Evolutionary conservation across 768 basidiomycete genomes (phyloP).

Genomic region (Tricholoma flavovirens): DNA sequence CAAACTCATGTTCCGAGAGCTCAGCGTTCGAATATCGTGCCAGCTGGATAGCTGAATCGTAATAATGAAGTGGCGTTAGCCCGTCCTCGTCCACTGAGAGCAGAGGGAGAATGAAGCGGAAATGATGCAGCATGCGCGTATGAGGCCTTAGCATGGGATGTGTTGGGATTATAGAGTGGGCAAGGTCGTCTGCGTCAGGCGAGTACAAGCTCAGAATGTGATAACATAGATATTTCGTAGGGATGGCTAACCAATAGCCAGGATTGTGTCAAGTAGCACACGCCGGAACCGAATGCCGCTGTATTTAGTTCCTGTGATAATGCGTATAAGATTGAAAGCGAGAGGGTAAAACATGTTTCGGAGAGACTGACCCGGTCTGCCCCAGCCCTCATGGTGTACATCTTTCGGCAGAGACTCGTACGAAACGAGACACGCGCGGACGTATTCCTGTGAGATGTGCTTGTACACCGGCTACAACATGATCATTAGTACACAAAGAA

Average conservation of each 20-base stretch:
- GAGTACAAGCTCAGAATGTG: constrained; percentile 1
- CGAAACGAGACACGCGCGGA: constrained; percentile 65
- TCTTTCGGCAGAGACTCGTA: constrained; percentile 68
- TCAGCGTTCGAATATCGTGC: constrained; percentile 57
- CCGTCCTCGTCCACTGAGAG: constrained; percentile 54
- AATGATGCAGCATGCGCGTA: constrained; percentile 73
- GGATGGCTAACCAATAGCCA: constrained; percentile 52
- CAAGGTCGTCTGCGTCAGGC: constrained; percentile 48
- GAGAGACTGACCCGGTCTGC: constrained; percentile 51
- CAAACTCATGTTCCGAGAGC: constrained; percentile 63
- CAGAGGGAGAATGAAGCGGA: constrained; percentile 69
- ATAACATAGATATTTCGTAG: background rate
- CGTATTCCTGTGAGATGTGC: constrained; percentile 69
- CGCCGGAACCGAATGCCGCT: constrained; percentile 61
- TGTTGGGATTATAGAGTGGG: constrained; percentile 67
- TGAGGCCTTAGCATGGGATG: constrained; percentile 68
- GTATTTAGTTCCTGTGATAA: constrained; percentile 46
- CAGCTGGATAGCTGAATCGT: constrained; percentile 71
- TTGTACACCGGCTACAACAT: constrained; percentile 50
- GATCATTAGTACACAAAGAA: background rate
- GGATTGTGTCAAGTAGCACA: constrained; percentile 64
- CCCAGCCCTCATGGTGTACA: constrained; percentile 69
- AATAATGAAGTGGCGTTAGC: constrained; percentile 67
- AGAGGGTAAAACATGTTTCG: background rate
- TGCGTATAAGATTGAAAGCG: background rate